These are phyloP conservation scores for Paramecium tetraurelia DNA, from an alignment of 73 alveolate species.

Conservation along the genomic window DNA sequence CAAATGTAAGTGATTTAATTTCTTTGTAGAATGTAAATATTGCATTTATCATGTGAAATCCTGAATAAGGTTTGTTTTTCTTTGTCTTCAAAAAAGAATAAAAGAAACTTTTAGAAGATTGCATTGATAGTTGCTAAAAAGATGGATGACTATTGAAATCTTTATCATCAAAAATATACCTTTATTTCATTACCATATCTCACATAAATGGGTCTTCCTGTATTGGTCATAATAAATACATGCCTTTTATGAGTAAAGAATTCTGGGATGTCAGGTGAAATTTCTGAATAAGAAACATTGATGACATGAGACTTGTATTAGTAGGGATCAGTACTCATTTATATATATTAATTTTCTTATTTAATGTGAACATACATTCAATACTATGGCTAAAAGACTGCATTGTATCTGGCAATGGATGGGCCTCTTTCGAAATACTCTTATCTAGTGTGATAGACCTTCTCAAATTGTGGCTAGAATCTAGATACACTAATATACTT, in stretches of 20 bases:
- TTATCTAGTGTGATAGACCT: constrained; percentile 83
- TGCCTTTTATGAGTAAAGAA: constrained; percentile 65
- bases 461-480: constrained; percentile 67
- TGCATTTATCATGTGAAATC: constrained; percentile 67
- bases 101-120: constrained; percentile 72
- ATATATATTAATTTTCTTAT: neutral
- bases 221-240: constrained; percentile 79
- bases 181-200: constrained; percentile 82
- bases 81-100: constrained; percentile 68
- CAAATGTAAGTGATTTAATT: constrained; percentile 63
- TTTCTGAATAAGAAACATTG: neutral
- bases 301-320: constrained; percentile 35
- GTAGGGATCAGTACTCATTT: neutral
- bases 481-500: neutral
- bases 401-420: constrained; percentile 91
- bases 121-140: constrained; percentile 80
- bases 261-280: constrained; percentile 51
- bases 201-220: constrained; percentile 83
- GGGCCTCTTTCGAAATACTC: constrained; percentile 94
- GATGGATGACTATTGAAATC: neutral
- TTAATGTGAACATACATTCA: constrained; percentile 37
- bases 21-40: constrained; percentile 69
- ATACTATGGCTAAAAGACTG: constrained; percentile 72
- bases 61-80: constrained; percentile 63
- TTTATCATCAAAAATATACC: constrained; percentile 53